Evolutionary conservation across 805 yeast genomes (phyloP).

Genomic region (Myxozyma monticola): DNA sequence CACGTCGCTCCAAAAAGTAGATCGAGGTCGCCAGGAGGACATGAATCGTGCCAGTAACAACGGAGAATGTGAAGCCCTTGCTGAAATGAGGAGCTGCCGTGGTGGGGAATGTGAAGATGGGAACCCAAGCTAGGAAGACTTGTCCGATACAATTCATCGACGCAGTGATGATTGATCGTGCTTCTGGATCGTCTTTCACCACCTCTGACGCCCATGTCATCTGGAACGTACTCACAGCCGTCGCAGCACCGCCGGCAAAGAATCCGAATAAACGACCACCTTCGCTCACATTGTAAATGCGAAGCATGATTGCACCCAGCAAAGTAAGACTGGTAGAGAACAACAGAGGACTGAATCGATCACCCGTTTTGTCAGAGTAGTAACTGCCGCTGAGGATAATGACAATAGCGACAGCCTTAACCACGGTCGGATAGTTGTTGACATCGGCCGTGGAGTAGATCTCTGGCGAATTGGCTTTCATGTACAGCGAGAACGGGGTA

Average conservation of each 20-base stretch:
- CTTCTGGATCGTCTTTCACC: slow-evolving; percentile 36
- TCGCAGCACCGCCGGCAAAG: slow-evolving; percentile 8
- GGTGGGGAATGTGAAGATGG: slow-evolving; percentile 41
- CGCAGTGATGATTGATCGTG: slow-evolving; percentile 37
- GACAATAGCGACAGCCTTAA: slow-evolving; percentile 47
- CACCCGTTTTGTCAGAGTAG: slow-evolving; percentile 27
- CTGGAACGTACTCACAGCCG: slow-evolving; percentile 25
- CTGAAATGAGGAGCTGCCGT: slow-evolving; percentile 37
- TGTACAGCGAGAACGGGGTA: slow-evolving; percentile 42
- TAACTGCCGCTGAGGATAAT: slow-evolving; percentile 11
- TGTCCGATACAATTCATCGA: slow-evolving; percentile 40
- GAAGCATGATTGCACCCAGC: slow-evolving; percentile 64
- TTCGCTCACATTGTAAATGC: slow-evolving; percentile 47
- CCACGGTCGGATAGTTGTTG: slow-evolving; percentile 46
- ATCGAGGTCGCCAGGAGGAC: slow-evolving; percentile 9
- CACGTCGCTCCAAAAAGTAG: slow-evolving; percentile 10
- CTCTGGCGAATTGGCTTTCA: slow-evolving; percentile 36
- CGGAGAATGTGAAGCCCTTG: slow-evolving; percentile 15
- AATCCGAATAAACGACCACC: slow-evolving; percentile 19
- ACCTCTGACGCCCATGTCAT: slow-evolving; percentile 35
- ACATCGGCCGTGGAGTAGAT: slow-evolving; percentile 40
- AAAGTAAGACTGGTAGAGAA: slow-evolving; percentile 73
- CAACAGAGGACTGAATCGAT: slow-evolving; percentile 46
- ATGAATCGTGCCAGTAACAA: slow-evolving; percentile 8
- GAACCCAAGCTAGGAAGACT: slow-evolving; percentile 43